Evolutionary conservation across 108 stramenopile genomes (phyloP).

Genomic region (Nitzschia sp.): DNA sequence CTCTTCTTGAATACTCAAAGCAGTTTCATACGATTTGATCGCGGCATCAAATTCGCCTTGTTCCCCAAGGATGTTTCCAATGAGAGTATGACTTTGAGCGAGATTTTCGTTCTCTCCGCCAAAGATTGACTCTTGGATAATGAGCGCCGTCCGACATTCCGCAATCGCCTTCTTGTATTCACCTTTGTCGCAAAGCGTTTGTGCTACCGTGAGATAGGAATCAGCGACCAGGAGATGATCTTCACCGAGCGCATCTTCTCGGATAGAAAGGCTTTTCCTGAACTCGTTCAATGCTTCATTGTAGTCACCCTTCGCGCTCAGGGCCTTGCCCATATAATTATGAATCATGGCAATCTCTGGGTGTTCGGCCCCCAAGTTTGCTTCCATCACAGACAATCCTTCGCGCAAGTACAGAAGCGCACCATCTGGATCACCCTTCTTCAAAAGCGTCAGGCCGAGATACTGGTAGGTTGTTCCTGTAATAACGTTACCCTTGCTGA

Average conservation of each 20-base stretch:
- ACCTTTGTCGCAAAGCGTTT: slow-evolving; percentile 26
- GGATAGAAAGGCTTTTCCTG: slow-evolving; percentile 26
- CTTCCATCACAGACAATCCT: slow-evolving; percentile 14
- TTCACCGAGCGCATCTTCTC: slow-evolving; percentile 28
- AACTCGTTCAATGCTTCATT: slow-evolving; percentile 31
- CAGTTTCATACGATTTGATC: slow-evolving; percentile 23
- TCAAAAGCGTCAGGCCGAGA: slow-evolving; percentile 25
- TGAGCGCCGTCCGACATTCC: slow-evolving; percentile 34
- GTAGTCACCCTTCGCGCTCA: slow-evolving; percentile 34
- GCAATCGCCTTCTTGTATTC: slow-evolving; percentile 31
- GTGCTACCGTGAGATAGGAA: slow-evolving; percentile 29
- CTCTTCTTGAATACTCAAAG: slow-evolving; percentile 18
- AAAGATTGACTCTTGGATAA: slow-evolving; percentile 37
- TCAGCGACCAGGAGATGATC: slow-evolving; percentile 35
- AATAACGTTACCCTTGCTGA: slow-evolving; percentile 27
- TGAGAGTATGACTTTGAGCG: slow-evolving; percentile 11
- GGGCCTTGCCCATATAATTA: slow-evolving; percentile 26
- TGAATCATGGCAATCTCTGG: slow-evolving; percentile 31
- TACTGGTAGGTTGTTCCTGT: slow-evolving; percentile 32
- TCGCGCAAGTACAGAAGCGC: slow-evolving; percentile 31
- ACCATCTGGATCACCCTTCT: slow-evolving; percentile 31
- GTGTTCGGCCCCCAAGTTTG: slow-evolving; percentile 26
- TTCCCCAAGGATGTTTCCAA: slow-evolving; percentile 22
- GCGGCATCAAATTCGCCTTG: slow-evolving; percentile 36
- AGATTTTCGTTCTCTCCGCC: slow-evolving; percentile 25